Percentiles rank a stretch among this genome's conserved stretches.
phyloP scores from a whole-genome alignment of 2,329 filamentous ascomycete species.

The Pseudogymnoascus sp. region DNA sequence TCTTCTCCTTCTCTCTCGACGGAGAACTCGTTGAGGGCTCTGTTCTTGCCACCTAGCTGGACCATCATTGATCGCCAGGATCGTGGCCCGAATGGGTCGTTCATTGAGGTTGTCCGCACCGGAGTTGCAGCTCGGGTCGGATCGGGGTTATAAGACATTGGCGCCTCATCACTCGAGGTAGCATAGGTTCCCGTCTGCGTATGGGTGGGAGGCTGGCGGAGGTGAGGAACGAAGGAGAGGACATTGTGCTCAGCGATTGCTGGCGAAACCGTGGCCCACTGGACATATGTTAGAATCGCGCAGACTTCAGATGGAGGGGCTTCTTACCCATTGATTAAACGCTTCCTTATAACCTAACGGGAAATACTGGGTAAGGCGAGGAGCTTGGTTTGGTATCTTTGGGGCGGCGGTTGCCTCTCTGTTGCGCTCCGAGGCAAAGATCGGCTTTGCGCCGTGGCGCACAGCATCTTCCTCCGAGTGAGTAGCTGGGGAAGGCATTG shows the following conservation, averaged over 20 bases:
- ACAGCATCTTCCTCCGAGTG: conserved; percentile 25
- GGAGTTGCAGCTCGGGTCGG: conserved; percentile 33
- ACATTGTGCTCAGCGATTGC: conserved; percentile 81
- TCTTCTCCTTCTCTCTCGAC: conserved; percentile 76
- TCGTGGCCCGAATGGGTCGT: conserved; percentile 77
- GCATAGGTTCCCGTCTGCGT: conserved; percentile 49
- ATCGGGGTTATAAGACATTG: conserved; percentile 30
- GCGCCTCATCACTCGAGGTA: conserved; percentile 35
- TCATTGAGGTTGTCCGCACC: conserved; percentile 41
- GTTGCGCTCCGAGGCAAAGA: conserved; percentile 41
- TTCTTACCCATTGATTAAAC: conserved; percentile 77
- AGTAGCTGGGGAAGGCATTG: conserved; percentile 27
- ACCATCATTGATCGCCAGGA: conserved; percentile 84
- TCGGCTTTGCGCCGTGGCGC: conserved; percentile 29
- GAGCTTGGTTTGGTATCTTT: conserved; percentile 23
- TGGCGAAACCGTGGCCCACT: conserved; percentile 84
- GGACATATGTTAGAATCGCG: conserved; percentile 19
- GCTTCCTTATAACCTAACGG: conserved; percentile 88
- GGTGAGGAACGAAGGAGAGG: conserved; percentile 75
- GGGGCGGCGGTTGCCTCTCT: conserved; percentile 24
- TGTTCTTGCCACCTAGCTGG: conserved; percentile 73
- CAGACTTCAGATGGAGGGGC: not conserved
- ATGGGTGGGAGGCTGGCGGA: conserved; percentile 57
- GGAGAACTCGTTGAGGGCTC: conserved; percentile 86
- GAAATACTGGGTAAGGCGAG: conserved; percentile 49